Conservation (phyloP, 2,329 filamentous ascomycete species). For the Pseudogymnoascus sp. region DNA sequence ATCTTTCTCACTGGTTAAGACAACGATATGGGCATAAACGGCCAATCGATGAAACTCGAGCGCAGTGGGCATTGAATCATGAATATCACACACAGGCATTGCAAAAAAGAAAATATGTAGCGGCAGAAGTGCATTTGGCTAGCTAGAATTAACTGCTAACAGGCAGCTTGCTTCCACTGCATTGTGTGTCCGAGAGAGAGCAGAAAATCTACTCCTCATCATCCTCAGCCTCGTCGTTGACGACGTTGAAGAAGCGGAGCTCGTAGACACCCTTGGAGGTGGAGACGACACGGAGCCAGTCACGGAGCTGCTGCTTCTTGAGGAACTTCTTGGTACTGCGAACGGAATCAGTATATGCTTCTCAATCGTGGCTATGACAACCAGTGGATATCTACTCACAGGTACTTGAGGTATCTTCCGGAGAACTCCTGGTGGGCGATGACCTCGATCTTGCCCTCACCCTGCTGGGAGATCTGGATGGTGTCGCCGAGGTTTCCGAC, state of each 20-base stretch:
- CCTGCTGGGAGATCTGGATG: conserved; percentile 81
- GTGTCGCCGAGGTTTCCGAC: conserved; percentile 95
- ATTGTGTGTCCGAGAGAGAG: conserved; percentile 8
- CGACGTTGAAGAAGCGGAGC: conserved; percentile 99
- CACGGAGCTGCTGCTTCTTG: conserved; percentile 99
- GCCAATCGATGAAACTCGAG: neutral
- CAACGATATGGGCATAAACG: neutral
- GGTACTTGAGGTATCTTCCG: conserved; percentile 98
- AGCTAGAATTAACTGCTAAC: conserved; percentile 10
- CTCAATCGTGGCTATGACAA: neutral
- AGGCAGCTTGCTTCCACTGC: conserved; percentile 1
- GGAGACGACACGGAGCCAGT: conserved; percentile 98
- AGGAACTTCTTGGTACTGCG: conserved; percentile 99
- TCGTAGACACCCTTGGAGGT: conserved; percentile 98
- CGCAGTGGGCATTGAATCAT: no score
- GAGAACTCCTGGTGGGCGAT: conserved; percentile 97
- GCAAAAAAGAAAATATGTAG: neutral
- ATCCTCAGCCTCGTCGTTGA: conserved; percentile 95
- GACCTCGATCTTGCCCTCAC: conserved; percentile 97
- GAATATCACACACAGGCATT: neutral
- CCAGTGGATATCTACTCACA: conserved; percentile 51
- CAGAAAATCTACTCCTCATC: conserved; percentile 79
- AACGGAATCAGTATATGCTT: conserved; percentile 20
- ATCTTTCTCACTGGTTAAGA: neutral
- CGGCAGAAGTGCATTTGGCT: conserved; percentile 2